phyloP scores from a whole-genome alignment of 2,329 filamentous ascomycete species.

The Arthrinium puccinioides region DNA sequence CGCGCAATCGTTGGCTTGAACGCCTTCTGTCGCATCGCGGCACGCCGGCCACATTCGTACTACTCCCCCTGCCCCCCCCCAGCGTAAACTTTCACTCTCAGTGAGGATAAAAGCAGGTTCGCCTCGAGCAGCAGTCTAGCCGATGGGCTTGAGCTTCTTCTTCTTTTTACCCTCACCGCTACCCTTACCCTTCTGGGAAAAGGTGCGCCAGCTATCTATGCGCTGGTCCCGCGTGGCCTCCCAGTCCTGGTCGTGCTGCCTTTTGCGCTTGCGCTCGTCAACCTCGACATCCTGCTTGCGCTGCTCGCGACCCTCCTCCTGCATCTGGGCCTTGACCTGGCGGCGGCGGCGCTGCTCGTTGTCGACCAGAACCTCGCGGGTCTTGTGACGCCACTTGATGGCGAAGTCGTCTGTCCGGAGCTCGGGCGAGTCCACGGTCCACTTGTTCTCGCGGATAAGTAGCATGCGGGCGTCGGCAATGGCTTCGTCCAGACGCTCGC shows the following conservation, averaged over 20 bases:
- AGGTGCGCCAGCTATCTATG: slow-evolving; percentile 91
- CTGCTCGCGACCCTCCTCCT: slow-evolving; percentile 90
- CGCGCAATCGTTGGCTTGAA: too few species aligned
- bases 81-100: too few species aligned
- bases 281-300: slow-evolving; percentile 78
- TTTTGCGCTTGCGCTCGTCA: slow-evolving; percentile 73
- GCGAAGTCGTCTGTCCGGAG: slow-evolving; percentile 78
- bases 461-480: slow-evolving; percentile 95
- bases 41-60: too few species aligned
- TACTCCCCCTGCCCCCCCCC: too few species aligned
- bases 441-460: slow-evolving; percentile 88
- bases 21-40: too few species aligned
- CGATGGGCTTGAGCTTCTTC: slow-evolving; percentile 57
- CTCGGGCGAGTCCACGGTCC: slow-evolving; percentile 82
- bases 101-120: too few species aligned
- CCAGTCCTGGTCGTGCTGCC: slow-evolving; percentile 93
- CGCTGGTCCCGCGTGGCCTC: slow-evolving; percentile 85
- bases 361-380: slow-evolving; percentile 82
- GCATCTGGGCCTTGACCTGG: slow-evolving; percentile 89
- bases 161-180: slow-evolving; percentile 30
- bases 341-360: slow-evolving; percentile 79
- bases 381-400: slow-evolving; percentile 82
- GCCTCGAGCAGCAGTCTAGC: too few species aligned
- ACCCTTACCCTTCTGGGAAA: slow-evolving; percentile 71
- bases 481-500: slow-evolving; percentile 79